Conservation (phyloP, 2,329 filamentous ascomycete genomes). For the Didymosphaeria variabile region DNA sequence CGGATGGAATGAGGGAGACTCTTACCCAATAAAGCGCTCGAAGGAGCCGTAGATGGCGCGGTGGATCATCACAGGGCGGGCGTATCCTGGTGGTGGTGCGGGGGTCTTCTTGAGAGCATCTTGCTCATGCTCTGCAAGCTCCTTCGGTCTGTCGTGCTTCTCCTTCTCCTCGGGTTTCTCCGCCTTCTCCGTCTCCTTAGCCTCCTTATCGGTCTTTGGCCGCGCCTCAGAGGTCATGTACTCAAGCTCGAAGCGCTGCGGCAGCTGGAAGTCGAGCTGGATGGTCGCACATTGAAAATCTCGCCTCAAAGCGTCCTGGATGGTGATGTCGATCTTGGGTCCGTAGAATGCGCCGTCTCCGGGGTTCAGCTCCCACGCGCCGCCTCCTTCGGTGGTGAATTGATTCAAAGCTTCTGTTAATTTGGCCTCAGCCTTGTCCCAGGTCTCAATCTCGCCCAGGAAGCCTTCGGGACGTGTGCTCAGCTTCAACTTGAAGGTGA, state of each 20-base stretch:
- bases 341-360: constrained; percentile 98
- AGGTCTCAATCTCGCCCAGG: constrained; percentile 85
- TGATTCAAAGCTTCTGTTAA: constrained; percentile 80
- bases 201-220: constrained; percentile 38
- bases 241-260: constrained; percentile 85
- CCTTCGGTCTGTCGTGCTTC: constrained; percentile 30
- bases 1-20: not conserved
- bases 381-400: constrained; percentile 68
- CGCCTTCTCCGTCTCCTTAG: constrained; percentile 59
- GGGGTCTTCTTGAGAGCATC: constrained; percentile 37
- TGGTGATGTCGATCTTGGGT: constrained; percentile 97
- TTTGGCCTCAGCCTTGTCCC: constrained; percentile 86
- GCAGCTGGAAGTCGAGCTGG: constrained; percentile 89
- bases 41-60: constrained; percentile 80
- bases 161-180: constrained; percentile 52
- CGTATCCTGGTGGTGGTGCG: constrained; percentile 62
- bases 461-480: constrained; percentile 91
- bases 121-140: constrained; percentile 35
- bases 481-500: constrained; percentile 92
- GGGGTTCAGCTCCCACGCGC: constrained; percentile 88
- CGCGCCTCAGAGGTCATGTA: constrained; percentile 77
- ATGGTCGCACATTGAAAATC: constrained; percentile 93
- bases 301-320: constrained; percentile 84
- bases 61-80: constrained; percentile 86
- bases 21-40: constrained; percentile 69